Evolutionary conservation across 805 yeast genomes (phyloP), one percentile per base, ranked within the genome.

Genomic region (Debaryomyces castellii): DNA sequence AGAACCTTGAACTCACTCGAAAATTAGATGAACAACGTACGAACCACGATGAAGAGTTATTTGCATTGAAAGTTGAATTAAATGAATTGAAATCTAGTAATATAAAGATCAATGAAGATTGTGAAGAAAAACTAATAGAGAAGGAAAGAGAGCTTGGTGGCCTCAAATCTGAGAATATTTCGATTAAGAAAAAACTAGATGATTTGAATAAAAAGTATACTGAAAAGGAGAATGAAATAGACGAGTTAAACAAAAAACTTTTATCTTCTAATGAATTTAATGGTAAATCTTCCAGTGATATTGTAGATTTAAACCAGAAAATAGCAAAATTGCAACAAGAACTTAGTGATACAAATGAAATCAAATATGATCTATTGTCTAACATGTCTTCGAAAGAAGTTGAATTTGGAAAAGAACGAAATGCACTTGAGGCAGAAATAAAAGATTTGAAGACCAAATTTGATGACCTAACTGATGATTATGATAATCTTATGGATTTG

Each of bases 331-430:
- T 59, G 21, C 41, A 54, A 16, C 40, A 21, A 14, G 66, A 65
- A 39, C 40, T 62, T 34, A 45, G 47, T 17, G 69, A 64, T 43
- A 49, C 57, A 7, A 51, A 37, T 7, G 49, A 52, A 4, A 74
- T 82, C 72, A 86, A 85, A 57, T 70, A 75, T 24, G 90, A 86
- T 52, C 63, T 88, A 18, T 61, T 84, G 11, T 87, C 83, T 16
- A 86, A 85, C 55, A 74, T 87, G 81, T 67, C 85, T 0, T 76
- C 82, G 25, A 77, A 85, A 51, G 90, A 86, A 52, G 58, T 58
- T 9, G 90, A 84, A 40, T 77, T 77, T 50, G 64, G 71, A 2
- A 70, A 69, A 30, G 91, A 86, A 52, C 66, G 85, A 1, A 71
- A 73, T 38, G 46, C 58, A 3, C 68, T 77, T 16, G 77, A 76